phyloP scores from a whole-genome alignment of 805 yeast species.

The Blastobotrys parvus region DNA sequence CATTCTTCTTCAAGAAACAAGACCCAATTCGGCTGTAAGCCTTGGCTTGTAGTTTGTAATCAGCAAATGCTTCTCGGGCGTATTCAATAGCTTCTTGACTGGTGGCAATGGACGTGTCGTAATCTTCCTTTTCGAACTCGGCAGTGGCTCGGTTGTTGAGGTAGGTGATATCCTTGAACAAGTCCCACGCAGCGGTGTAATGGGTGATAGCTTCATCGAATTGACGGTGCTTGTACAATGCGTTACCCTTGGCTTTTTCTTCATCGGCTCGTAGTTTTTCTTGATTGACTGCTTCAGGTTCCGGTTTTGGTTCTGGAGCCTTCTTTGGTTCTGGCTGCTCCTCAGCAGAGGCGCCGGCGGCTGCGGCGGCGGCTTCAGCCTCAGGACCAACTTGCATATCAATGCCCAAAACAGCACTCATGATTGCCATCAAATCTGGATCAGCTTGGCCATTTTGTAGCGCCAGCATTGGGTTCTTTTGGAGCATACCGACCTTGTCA shows the following conservation, averaged over 20 bases:
- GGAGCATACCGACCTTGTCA: slow-evolving; percentile 45
- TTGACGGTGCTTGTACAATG: slow-evolving; percentile 72
- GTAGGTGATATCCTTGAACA: slow-evolving; percentile 77
- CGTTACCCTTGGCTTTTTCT: slow-evolving; percentile 79
- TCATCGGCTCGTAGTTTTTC: slow-evolving; percentile 32
- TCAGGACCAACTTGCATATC: slow-evolving; percentile 20
- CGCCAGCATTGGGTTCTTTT: slow-evolving; percentile 66
- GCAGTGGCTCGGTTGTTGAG: slow-evolving; percentile 97
- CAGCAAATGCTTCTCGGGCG: slow-evolving; percentile 85
- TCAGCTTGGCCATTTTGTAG: slow-evolving; percentile 66
- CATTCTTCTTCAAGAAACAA: slow-evolving; percentile 65
- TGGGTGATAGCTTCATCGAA: slow-evolving; percentile 88
- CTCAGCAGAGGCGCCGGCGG: slow-evolving; percentile 22
- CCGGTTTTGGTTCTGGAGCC: slow-evolving; percentile 24
- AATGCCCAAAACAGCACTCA: slow-evolving; percentile 80
- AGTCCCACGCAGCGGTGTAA: slow-evolving; percentile 81
- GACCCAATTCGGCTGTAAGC: slow-evolving; percentile 89
- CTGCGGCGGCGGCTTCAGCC: slow-evolving; percentile 15
- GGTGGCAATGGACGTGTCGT: slow-evolving; percentile 73
- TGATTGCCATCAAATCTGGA: slow-evolving; percentile 79
- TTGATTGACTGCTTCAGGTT: slow-evolving; percentile 33
- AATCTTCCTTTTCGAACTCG: slow-evolving; percentile 91
- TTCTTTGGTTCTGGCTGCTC: slow-evolving; percentile 22
- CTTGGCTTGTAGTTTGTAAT: slow-evolving; percentile 85
- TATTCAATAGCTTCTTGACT: slow-evolving; percentile 77